Evolutionary conservation across 1,139 yeast genomes (phyloP), one percentile per base, ranked within the genome.

Genomic region (Yamadazyma songkhlaensis): DNA sequence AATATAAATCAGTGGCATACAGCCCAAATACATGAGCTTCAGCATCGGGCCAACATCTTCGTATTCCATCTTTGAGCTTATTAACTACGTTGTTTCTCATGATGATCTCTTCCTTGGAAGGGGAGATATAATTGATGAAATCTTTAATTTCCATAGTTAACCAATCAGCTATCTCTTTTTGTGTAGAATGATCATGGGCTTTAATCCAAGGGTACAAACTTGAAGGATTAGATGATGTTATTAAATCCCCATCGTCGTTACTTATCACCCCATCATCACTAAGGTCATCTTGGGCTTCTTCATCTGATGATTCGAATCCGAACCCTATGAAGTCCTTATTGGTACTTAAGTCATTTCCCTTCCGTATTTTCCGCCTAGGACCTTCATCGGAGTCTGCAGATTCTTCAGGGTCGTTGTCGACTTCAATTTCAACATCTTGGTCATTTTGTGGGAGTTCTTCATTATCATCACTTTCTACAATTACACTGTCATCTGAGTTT

Each of bases 21-120:
- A 97, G 89, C 0, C 99, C 99, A 67, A 94, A 92, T 11, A 90
- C 96, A 49, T 83, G 85, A 8, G 85, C 77, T 40, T 83, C 84
- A 3, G 95, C 83, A 44, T 80, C 87, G 1, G 81, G 80, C 97
- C 98, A 92, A 39, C 84, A 67, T 12, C 54, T 51, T 3, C 63
- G 60, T 8, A 90, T 84, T 9, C 78, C 71, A 3, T 58, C 53
- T 42, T 84, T 79, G 29, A 94, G 64, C 32, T 77, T 71, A 30
- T 70, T 61, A 12, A 92, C 83, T 1, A 89, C 82, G 8, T 61
- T 62, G 48, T 87, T 85, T 54, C 98, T 77, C 7, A 75, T 67
- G 31, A 67, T 62, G 42, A 87, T 86, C 53, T 92, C 98, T 7
- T 70, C 74, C 30, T 72, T 77, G 1, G 94, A 81, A 0, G 98